phyloP scores from a whole-genome alignment of 805 yeast genomes.

The Barnettozyma pratensis region DNA sequence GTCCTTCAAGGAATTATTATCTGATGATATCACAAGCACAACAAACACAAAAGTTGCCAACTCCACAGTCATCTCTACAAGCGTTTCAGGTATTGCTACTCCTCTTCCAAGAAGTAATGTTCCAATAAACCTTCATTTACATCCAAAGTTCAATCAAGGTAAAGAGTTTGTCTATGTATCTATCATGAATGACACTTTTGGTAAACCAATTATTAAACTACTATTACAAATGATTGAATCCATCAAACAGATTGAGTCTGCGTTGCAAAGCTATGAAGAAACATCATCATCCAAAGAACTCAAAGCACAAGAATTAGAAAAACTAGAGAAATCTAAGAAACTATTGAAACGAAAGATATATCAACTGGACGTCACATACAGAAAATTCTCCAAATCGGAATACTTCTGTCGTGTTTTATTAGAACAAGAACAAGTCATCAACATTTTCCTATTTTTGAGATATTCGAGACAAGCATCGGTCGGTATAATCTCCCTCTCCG shows the following conservation, averaged over 20 bases:
- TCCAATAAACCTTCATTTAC: constrained; percentile 1
- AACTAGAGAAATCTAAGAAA: constrained; percentile 13
- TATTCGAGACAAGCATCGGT: constrained; percentile 38
- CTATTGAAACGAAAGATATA: constrained; percentile 27
- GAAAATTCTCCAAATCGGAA: constrained; percentile 30
- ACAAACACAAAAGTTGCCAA: constrained; percentile 1
- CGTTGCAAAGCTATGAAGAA: background rate
- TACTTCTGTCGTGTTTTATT: constrained; percentile 32
- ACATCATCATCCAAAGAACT: background rate
- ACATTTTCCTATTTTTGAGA: constrained; percentile 35
- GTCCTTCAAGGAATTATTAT: constrained; percentile 4
- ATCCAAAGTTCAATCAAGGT: constrained; percentile 3
- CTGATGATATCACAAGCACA: background rate
- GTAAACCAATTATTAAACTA: constrained; percentile 25
- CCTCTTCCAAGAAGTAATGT: constrained; percentile 30
- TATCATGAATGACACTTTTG: constrained; percentile 30
- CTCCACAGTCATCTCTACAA: constrained; percentile 2
- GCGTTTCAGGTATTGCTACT: constrained; percentile 24
- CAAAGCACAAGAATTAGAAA: background rate
- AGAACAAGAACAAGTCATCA: constrained; percentile 30
- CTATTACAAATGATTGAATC: constrained; percentile 29
- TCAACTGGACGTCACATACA: constrained; percentile 31
- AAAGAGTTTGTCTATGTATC: constrained; percentile 23
- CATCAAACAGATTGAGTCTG: constrained; percentile 21
- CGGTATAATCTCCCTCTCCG: constrained; percentile 24